A percentile compares a stretch with the other conserved stretches of the same genome.
Conservation (phyloP, 1,139 yeast genomes). For the Kurtzmaniella quercitrusa region DNA sequence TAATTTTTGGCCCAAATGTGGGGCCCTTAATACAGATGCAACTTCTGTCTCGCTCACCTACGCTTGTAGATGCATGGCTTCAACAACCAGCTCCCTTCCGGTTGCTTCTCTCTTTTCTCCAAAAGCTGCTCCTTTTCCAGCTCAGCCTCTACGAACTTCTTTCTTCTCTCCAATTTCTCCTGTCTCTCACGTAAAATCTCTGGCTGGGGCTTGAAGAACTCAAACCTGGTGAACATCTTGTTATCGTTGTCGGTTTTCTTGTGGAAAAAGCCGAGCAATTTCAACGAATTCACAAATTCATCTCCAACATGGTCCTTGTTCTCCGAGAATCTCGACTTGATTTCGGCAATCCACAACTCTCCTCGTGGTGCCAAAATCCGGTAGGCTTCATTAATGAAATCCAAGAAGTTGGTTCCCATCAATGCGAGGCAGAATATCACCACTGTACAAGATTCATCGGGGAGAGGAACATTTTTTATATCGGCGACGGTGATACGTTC, state of each 20-base stretch:
- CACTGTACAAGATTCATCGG: conserved; percentile 71
- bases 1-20: no score
- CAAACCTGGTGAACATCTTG: conserved; percentile 93
- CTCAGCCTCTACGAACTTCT: conserved; percentile 70
- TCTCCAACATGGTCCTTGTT: conserved; percentile 42
- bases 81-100: conserved; percentile 84
- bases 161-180: conserved; percentile 58
- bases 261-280: conserved; percentile 80
- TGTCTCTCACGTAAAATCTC: conserved; percentile 65
- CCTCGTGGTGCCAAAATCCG: conserved; percentile 87
- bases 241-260: conserved; percentile 81
- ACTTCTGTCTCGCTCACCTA: conserved; percentile 54
- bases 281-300: conserved; percentile 75
- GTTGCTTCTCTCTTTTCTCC: conserved; percentile 47
- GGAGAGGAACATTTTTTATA: conserved; percentile 82
- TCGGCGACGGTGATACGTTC: conserved; percentile 93
- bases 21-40: neutral
- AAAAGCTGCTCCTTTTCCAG: conserved; percentile 57
- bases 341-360: conserved; percentile 96
- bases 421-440: conserved; percentile 89
- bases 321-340: conserved; percentile 84
- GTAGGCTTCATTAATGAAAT: conserved; percentile 85
- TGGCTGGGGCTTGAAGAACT: conserved; percentile 81
- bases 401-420: conserved; percentile 96
- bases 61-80: conserved; percentile 96